These are phyloP conservation scores for Dichotomocladium elegans DNA, from an alignment of 371 early-diverging fungal genomes.

Conservation along the genomic window DNA sequence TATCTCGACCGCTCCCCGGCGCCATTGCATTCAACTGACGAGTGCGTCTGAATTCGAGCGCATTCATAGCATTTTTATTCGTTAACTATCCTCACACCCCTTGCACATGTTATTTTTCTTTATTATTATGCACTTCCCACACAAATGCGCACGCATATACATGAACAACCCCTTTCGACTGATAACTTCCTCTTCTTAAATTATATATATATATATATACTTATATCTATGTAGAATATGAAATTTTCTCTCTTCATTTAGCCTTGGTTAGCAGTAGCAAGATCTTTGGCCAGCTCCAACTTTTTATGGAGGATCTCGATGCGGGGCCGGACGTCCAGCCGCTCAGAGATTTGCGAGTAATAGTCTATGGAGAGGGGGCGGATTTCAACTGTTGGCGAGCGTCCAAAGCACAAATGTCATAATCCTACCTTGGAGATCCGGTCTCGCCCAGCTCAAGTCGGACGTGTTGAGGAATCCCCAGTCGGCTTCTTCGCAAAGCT, in stretches of 20 bases:
- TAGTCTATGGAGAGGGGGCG: neutral
- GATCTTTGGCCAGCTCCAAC: constrained; percentile 1
- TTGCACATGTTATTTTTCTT: neutral
- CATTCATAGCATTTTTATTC: constrained; percentile 34
- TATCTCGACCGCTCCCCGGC: constrained; percentile 3
- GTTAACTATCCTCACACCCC: constrained; percentile 2
- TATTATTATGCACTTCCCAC: constrained; percentile 4
- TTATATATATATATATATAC: neutral
- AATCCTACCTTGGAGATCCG: constrained; percentile 25
- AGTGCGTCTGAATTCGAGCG: constrained; percentile 31
- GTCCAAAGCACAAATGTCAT: neutral
- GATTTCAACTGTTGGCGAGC: neutral
- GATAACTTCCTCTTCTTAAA: too few species aligned
- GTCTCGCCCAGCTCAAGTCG: constrained; percentile 24
- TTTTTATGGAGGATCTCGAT: constrained; percentile 13
- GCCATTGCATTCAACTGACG: constrained; percentile 22
- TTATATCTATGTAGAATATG: constrained; percentile 12
- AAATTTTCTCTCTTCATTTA: neutral
- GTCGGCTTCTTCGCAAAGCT: neutral
- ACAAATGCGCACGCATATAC: neutral
- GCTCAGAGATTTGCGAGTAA: constrained; percentile 6
- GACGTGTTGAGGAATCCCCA: constrained; percentile 20
- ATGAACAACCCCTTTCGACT: neutral
- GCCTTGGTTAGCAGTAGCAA: too few species aligned
- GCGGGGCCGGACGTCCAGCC: constrained; percentile 8